A percentile compares a stretch with the other conserved stretches of the same genome.
These are phyloP conservation scores for Pseudomassariella vexata DNA, from an alignment of 2,329 filamentous ascomycete species.

Conservation along the genomic window DNA sequence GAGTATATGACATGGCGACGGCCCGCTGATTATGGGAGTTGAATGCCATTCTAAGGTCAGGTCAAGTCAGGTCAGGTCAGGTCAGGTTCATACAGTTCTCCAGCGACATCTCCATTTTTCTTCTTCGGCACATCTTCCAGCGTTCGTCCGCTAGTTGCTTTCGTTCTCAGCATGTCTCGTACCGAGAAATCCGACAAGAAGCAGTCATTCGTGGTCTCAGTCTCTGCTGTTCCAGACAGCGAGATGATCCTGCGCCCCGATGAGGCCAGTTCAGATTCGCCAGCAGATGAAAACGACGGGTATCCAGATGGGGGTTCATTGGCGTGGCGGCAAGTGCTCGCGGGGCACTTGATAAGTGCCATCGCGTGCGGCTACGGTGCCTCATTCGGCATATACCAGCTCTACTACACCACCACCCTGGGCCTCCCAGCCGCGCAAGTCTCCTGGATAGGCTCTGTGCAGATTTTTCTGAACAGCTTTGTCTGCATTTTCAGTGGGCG, in stretches of 20 bases:
- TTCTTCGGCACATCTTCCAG: too few species aligned
- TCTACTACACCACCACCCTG: constrained; percentile 32
- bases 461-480: constrained; percentile 28
- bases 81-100: too few species aligned
- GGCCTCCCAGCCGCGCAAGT: constrained; percentile 28
- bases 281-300: constrained; percentile 6
- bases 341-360: constrained; percentile 40
- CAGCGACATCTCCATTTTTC: too few species aligned
- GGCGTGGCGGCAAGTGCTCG: constrained; percentile 46
- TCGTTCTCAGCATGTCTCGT: constrained; percentile 1
- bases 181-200: constrained; percentile 3
- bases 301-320: constrained; percentile 38
- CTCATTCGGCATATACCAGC: constrained; percentile 43
- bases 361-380: constrained; percentile 45
- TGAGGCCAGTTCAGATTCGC: background rate
- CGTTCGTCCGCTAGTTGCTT: too few species aligned
- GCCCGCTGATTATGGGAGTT: too few species aligned
- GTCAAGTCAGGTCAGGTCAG: too few species aligned
- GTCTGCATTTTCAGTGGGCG: constrained; percentile 24
- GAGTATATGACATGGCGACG: constrained; percentile 1
- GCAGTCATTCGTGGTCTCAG: constrained; percentile 1
- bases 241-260: constrained; percentile 1
- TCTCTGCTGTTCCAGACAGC: constrained; percentile 2
- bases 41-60: too few species aligned
- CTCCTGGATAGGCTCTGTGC: constrained; percentile 38